Evolutionary conservation across 345 rosid genomes (phyloP), one percentile per base, ranked within the genome.

Genomic region (Pseudoturritis turrita): DNA sequence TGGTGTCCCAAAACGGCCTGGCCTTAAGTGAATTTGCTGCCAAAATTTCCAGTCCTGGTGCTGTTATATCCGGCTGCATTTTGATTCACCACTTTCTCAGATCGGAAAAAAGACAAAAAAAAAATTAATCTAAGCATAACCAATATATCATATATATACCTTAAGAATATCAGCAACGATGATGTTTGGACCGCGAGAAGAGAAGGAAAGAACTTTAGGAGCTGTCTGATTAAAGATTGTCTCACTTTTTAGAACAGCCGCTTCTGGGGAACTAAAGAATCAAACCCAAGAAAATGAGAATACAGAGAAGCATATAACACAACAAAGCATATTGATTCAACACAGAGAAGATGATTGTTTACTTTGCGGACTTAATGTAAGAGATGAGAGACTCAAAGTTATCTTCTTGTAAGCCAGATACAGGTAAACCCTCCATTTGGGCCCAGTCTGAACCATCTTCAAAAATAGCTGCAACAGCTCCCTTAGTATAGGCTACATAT

Each of bases 41-140:
- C 49, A 80, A 54, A 8, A 83, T 81, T 41, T 70, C 79, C 6
- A 74, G 68, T 35, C 87, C 89, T 1, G 84, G 85, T 5, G 85
- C 87, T 31, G 75, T 66, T 23, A 78, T 31, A 75, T 86, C 86
- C 1, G 85, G 87, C 86, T 83, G 78, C 72, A 80, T 22, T 23
- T 8, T 22, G 18, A 68, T 44, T 43, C 1, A 65, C 13, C 12
- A 40, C 51, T 26, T 26, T 49, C 5, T 57, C 17, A 58, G 49
- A 46, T 17, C 49, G 19, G 9, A 5, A 9, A 10, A 25, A 61
- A 41, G n/a, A n/a, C n/a, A 13, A 15, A 25, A 26, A 61, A 59
- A 14, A 40, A 14, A 23, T n/a, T 40, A 23, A 40, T 4, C 49
- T 40, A 40, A 45, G 51, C 35, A 23, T 14, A 59, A 8, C 22